Conservation (phyloP, 2,329 filamentous ascomycete species). For the Hymenoscyphus linearis region DNA sequence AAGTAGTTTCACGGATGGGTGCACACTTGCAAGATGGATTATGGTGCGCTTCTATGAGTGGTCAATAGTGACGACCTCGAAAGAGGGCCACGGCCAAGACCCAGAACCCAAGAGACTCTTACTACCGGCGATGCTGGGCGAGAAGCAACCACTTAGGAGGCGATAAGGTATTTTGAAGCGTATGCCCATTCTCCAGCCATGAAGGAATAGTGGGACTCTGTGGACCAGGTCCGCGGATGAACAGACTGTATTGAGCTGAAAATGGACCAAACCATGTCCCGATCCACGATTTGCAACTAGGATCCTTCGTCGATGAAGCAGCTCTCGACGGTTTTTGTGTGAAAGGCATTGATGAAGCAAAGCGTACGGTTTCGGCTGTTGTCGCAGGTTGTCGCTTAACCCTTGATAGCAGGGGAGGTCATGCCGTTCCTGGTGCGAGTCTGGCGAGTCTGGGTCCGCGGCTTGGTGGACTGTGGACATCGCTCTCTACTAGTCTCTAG, state of each 20-base stretch:
- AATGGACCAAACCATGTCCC: neutral
- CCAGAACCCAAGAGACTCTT: neutral
- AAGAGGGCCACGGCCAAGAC: neutral
- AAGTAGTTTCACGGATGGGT: neutral
- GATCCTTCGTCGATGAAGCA: conserved; percentile 5
- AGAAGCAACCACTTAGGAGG: neutral
- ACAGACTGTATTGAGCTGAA: neutral
- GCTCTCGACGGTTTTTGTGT: conserved; percentile 20
- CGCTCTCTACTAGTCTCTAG: neutral
- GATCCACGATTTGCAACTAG: neutral
- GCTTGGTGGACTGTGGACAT: conserved; percentile 17
- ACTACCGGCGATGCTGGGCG: neutral
- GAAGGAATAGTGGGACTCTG: neutral
- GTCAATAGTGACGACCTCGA: neutral
- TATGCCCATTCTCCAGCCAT: neutral
- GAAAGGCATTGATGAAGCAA: conserved; percentile 25
- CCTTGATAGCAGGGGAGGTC: conserved; percentile 8
- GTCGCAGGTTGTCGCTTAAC: conserved; percentile 30
- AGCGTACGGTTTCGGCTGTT: conserved; percentile 27
- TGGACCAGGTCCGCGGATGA: neutral
- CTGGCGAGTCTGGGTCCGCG: neutral
- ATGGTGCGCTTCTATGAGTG: neutral
- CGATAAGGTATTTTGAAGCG: neutral
- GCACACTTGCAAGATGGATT: neutral
- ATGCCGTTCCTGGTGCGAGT: neutral